phyloP scores from a whole-genome alignment of 805 yeast genomes.

The Candida pini region DNA sequence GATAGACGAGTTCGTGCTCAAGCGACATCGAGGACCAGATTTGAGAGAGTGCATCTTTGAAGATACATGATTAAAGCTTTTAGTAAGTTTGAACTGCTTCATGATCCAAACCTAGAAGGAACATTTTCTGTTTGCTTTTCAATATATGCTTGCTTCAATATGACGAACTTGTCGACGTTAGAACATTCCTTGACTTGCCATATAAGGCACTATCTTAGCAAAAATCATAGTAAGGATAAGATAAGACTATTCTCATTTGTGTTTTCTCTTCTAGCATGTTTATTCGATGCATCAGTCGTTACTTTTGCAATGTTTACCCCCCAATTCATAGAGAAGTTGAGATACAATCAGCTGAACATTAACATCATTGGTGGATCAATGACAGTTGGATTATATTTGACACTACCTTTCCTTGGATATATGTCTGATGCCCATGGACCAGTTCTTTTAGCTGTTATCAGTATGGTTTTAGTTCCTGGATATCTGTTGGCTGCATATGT shows the following conservation, averaged over 20 bases:
- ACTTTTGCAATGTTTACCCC: slow-evolving; percentile 77
- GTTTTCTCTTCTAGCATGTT: slow-evolving; percentile 57
- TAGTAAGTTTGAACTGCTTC: too few species aligned
- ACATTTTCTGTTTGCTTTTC: too few species aligned
- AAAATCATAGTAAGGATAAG: slow-evolving; percentile 34
- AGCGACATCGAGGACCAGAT: too few species aligned
- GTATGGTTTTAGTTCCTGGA: slow-evolving; percentile 63
- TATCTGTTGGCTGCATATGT: slow-evolving; percentile 47
- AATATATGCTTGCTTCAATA: too few species aligned
- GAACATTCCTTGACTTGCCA: slow-evolving; percentile 39
- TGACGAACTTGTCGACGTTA: slow-evolving; percentile 22
- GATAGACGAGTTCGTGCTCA: too few species aligned
- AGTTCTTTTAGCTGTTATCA: slow-evolving; percentile 56
- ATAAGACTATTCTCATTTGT: slow-evolving; percentile 48
- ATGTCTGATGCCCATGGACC: slow-evolving; percentile 86
- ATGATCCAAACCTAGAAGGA: too few species aligned
- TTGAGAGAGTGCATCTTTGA: too few species aligned
- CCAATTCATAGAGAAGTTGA: slow-evolving; percentile 52
- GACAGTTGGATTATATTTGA: slow-evolving; percentile 76
- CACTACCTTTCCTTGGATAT: slow-evolving; percentile 77
- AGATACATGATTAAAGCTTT: too few species aligned
- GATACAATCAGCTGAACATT: slow-evolving; percentile 55
- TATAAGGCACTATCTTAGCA: slow-evolving; percentile 37
- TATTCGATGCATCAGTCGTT: slow-evolving; percentile 77
- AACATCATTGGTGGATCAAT: slow-evolving; percentile 72